phyloP scores from a whole-genome alignment of 2,329 filamentous ascomycete species.

The Arthrinium puccinioides region DNA sequence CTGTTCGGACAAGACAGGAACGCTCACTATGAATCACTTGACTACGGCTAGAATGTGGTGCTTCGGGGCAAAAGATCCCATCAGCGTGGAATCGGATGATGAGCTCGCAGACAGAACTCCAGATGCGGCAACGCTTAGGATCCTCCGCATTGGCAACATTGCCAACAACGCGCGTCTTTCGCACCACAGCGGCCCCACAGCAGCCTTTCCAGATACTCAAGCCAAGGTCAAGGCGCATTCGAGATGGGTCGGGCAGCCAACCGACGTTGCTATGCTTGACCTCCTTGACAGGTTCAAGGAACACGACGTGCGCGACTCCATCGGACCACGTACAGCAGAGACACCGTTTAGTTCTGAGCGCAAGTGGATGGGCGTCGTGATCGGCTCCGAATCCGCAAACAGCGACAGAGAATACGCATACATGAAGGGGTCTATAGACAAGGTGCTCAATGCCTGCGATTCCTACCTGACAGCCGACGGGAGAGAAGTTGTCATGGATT shows the following conservation, averaged over 20 bases:
- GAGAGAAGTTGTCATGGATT: conserved; percentile 77
- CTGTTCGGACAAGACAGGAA: conserved; percentile 96
- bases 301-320: conserved; percentile 80
- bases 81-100: conserved; percentile 48
- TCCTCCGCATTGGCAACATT: conserved; percentile 89
- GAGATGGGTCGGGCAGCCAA: conserved; percentile 93
- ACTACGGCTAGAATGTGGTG: conserved; percentile 96
- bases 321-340: conserved; percentile 76
- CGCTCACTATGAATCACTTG: conserved; percentile 97
- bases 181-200: conserved; percentile 63
- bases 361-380: conserved; percentile 98
- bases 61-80: conserved; percentile 57
- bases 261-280: conserved; percentile 94
- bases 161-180: conserved; percentile 88
- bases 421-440: conserved; percentile 91
- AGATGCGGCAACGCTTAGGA: conserved; percentile 67
- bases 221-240: conserved; percentile 63
- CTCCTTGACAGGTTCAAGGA: conserved; percentile 85
- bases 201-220: conserved; percentile 80
- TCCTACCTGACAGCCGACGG: conserved; percentile 84
- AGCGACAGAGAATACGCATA: conserved; percentile 76
- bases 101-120: conserved; percentile 50
- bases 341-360: conserved; percentile 94
- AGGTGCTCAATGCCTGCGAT: conserved; percentile 78
- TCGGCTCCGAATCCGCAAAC: conserved; percentile 52